phyloP scores from a whole-genome alignment of 1,284 basidiomycete species.

The Fomitiporia mediterranea region DNA sequence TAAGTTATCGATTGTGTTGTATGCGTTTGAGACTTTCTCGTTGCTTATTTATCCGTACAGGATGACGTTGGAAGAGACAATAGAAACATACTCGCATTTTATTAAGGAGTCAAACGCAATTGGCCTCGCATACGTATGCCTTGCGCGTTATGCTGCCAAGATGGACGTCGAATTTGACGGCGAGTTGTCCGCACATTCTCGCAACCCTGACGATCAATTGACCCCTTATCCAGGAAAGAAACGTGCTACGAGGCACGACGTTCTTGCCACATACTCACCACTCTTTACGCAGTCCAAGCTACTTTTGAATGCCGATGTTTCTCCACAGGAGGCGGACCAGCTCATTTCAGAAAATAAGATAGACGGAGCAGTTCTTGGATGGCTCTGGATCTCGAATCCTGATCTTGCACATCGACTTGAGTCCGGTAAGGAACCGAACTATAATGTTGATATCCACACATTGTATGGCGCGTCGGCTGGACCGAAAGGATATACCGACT shows the following conservation, averaged over 20 bases:
- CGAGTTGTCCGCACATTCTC: constrained; percentile 9
- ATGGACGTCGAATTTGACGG: constrained; percentile 32
- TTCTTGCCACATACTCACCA: constrained; percentile 31
- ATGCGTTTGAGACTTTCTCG: neutral
- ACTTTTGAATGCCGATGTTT: constrained; percentile 26
- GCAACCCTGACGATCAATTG: constrained; percentile 10
- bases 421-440: constrained; percentile 22
- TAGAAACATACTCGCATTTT: constrained; percentile 38
- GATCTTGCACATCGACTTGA: constrained; percentile 26
- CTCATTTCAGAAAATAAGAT: constrained; percentile 22
- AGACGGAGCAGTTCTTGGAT: constrained; percentile 25
- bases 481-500: constrained; percentile 26
- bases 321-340: constrained; percentile 24
- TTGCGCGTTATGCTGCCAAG: constrained; percentile 30
- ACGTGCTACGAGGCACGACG: constrained; percentile 28
- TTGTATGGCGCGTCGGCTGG: constrained; percentile 15
- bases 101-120: constrained; percentile 37
- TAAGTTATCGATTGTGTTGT: constrained; percentile 19
- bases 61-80: constrained; percentile 41
- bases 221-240: constrained; percentile 17
- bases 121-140: constrained; percentile 33
- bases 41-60: constrained; percentile 21
- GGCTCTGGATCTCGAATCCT: constrained; percentile 27
- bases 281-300: constrained; percentile 29
- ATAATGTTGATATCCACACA: constrained; percentile 19